Percentiles rank a stretch among this genome's conserved stretches.
Conservation (phyloP, 495 filamentous ascomycete genomes). For the Sordaria brevicollis region DNA sequence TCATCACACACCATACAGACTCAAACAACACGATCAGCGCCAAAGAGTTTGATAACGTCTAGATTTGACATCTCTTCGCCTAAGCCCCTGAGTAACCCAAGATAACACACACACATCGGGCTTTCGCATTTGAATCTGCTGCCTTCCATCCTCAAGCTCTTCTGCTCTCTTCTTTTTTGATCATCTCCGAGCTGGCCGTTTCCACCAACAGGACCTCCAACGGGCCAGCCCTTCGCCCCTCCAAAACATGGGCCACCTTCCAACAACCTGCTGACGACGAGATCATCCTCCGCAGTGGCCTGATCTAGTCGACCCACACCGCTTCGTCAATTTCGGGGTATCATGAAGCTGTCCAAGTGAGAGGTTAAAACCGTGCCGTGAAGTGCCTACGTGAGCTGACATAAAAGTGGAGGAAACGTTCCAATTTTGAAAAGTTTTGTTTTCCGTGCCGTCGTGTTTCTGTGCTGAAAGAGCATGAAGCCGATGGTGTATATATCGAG, state of each 20-base stretch:
- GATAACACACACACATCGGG: not conserved
- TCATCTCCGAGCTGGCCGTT: not conserved
- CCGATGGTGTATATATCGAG: not conserved
- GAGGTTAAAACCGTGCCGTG: not conserved
- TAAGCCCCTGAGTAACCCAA: not conserved
- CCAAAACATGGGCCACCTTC: not conserved
- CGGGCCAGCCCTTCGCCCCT: not conserved
- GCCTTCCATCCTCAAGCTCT: not conserved
- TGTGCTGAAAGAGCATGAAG: not conserved
- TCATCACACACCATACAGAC: not conserved
- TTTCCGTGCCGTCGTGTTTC: not conserved
- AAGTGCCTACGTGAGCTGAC: not conserved
- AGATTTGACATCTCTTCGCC: not conserved
- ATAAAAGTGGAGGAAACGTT: not conserved
- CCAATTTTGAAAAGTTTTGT: not conserved
- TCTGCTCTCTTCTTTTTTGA: not conserved
- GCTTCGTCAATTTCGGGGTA: not conserved
- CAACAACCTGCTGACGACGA: not conserved
- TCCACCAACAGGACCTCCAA: not conserved
- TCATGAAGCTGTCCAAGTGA: not conserved
- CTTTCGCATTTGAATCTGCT: not conserved
- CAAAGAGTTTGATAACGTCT: not conserved
- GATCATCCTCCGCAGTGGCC: not conserved
- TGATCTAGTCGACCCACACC: not conserved
- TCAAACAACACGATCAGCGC: not conserved